Base-by-base conservation (phyloP, 179 eudicot genomes). In the Beta corolliflora region DNA sequence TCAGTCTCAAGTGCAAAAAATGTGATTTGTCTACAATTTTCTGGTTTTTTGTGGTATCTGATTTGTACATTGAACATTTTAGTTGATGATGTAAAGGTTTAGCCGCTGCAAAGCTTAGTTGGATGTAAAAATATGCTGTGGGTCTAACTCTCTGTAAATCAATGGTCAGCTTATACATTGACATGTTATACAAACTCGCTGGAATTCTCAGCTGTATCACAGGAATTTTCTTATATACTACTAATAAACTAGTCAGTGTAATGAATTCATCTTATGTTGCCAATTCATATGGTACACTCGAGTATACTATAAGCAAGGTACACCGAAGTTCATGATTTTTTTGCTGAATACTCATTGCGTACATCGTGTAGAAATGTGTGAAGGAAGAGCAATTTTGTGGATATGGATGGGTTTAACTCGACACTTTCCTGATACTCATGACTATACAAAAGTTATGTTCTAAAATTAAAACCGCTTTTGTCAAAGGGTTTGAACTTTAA, bases 111-210 rank as follows among this genome's bases (percentile, higher is more conserved):
- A 74, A 73, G 25, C 31, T 15, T 56, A 56, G 65, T 74, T 14
- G 25, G 77, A 21, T 83, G 83, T 83, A 76, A 79, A 80, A 29
- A 44, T 58, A 2, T 80, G 60, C 71, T 54, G 16, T 65, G 72
- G 21, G 52, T 31, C 61, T 36, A 36, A 36, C 41, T 36, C 3
- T 19, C 10, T 83, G 80, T 83, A 50, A 79, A 83, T 83, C 65
- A 68, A 76, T 55, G 13, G 48, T 65, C 78, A 63, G 54, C 74
- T 73, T 46, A 16, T 72, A 78, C 75, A 56, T 10, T 82, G 46
- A 56, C 44, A 7, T 46, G 69, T 9, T 77, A 50, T 46, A 66
- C 80, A 2, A 9, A 14, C 12, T 50, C 70, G n/a, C 56, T 41
- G 53, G 72, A 68, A 46, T 70, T 41, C 29, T 19, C 2, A 19